Evolutionary conservation across 306 rosid genomes (phyloP).

Genomic region (Gynostemma pentaphyllum): DNA sequence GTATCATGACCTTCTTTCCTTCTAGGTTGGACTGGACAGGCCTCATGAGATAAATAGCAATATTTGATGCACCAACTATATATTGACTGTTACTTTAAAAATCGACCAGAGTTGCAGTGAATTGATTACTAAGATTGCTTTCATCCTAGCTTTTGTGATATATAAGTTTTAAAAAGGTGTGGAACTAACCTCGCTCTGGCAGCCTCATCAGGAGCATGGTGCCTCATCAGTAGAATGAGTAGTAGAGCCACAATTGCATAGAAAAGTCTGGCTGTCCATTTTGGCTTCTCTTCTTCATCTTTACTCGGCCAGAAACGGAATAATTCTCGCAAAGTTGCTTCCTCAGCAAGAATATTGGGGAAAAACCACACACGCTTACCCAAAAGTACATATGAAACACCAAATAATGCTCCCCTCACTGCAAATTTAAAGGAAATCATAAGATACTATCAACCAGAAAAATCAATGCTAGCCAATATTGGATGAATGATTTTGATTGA

Average conservation of each 20-base stretch:
- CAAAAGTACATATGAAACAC: constrained; percentile 46
- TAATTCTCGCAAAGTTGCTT: constrained; percentile 84
- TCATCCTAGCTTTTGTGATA: not conserved
- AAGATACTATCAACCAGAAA: not conserved
- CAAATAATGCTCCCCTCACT: constrained; percentile 82
- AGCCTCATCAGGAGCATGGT: constrained; percentile 99
- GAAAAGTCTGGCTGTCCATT: constrained; percentile 90
- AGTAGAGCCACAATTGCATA: constrained; percentile 69
- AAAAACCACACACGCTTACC: constrained; percentile 93
- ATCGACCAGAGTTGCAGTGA: not conserved
- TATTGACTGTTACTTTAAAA: too few relatives aligned
- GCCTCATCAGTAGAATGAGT: constrained; percentile 74
- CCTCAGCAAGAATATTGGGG: constrained; percentile 94
- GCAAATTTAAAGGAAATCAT: constrained; percentile 19
- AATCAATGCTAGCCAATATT: not conserved
- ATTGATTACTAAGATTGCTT: not conserved
- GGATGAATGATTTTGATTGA: not conserved
- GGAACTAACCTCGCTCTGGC: constrained; percentile 86
- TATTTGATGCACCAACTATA: not conserved
- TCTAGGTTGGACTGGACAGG: not conserved
- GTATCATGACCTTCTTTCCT: not conserved
- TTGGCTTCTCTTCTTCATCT: constrained; percentile 93
- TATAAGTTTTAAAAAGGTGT: not conserved
- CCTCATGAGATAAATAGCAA: not conserved
- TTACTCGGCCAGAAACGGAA: constrained; percentile 90